Percentiles rank a stretch among this genome's conserved stretches.
Conservation (phyloP, 495 filamentous ascomycete species). For the Rhypophila decipiens region DNA sequence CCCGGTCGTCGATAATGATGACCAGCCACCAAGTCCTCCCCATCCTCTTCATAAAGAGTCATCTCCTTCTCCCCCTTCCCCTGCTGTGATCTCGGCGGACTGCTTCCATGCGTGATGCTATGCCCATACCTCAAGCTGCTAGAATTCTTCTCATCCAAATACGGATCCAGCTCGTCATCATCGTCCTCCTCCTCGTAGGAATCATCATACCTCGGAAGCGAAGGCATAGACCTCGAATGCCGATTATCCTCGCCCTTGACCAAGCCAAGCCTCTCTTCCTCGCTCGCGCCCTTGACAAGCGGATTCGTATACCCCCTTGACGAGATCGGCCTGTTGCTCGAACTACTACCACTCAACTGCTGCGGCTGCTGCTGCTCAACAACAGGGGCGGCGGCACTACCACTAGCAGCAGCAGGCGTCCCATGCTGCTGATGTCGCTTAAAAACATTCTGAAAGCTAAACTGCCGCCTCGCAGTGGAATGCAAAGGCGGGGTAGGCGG, state of each 20-base stretch:
- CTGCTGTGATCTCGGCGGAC: conserved; percentile 13
- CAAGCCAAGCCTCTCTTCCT: conserved; percentile 83
- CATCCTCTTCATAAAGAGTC: neutral
- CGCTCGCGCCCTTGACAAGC: conserved; percentile 54
- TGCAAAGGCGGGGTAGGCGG: conserved; percentile 48
- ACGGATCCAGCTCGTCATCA: conserved; percentile 22
- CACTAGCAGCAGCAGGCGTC: too few relatives aligned
- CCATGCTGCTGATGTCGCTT: conserved; percentile 37
- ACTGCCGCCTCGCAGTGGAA: conserved; percentile 66
- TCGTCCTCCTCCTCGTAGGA: conserved; percentile 25
- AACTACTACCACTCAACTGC: conserved; percentile 14
- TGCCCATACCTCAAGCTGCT: conserved; percentile 36
- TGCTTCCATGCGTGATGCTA: conserved; percentile 35
- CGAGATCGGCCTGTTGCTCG: conserved; percentile 29
- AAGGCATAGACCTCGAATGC: conserved; percentile 40
- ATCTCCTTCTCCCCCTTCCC: neutral
- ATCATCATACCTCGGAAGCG: conserved; percentile 32
- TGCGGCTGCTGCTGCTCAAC: too few relatives aligned
- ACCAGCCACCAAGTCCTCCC: conserved; percentile 1
- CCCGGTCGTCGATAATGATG: neutral
- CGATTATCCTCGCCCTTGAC: conserved; percentile 69
- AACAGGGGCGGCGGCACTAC: too few relatives aligned
- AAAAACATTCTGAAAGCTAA: conserved; percentile 86
- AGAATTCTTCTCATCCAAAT: conserved; percentile 29
- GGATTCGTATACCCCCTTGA: conserved; percentile 44